Base-by-base conservation (phyloP, 148 eudicot species). In the Amaranthus cruentus region DNA sequence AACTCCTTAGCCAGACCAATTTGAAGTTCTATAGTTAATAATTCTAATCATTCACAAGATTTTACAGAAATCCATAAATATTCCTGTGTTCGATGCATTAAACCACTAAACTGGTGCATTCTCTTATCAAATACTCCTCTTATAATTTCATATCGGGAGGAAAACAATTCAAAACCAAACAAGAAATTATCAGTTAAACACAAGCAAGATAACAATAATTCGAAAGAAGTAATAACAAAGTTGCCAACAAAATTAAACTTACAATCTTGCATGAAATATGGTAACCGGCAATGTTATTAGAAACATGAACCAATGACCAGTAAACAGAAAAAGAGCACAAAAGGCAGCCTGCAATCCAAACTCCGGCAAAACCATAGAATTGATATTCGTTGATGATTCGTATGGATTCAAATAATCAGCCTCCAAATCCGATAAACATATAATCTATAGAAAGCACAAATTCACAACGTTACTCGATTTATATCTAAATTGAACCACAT, bases 351-450 rank as follows among this genome's bases (percentile, higher is more conserved):
- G 91, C 80, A 91, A 70, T 46, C 87, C 42, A 79, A 87, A 89
- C 77, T 95, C 98, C 4, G 90, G 90, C 43, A 90, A 57, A 51
- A 95, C 77, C 72, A 90, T 82, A 3, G 84, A 70, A 73, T 95
- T 95, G 21, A 90, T 85, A 64, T 89, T 93, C 60, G 93, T 72
- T 9, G 99, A 85, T 8, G 97, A 80, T 52, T 95, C 97, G 21
- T 84, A 95, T 0, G 97, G 97, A 65, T 95, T 95, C 93, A 95
- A 18, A 79, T 87, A 89, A 73, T 95, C 98, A 13, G 93, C 89
- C 86, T 95, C 97, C 88, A 95, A 84, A 84, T 95, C 97, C 69
- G 96, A 82, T 77, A 95, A 84, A 81, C 96, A 90, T 52, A 95
- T 79, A 62, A 88, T 76, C 98, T 95, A 77, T 69, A 75, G 60